A percentile compares a stretch with the other conserved stretches of the same genome.
Evolutionary conservation across 75 land plant species (phyloP).

Genomic region (Pinus tabuliformis): DNA sequence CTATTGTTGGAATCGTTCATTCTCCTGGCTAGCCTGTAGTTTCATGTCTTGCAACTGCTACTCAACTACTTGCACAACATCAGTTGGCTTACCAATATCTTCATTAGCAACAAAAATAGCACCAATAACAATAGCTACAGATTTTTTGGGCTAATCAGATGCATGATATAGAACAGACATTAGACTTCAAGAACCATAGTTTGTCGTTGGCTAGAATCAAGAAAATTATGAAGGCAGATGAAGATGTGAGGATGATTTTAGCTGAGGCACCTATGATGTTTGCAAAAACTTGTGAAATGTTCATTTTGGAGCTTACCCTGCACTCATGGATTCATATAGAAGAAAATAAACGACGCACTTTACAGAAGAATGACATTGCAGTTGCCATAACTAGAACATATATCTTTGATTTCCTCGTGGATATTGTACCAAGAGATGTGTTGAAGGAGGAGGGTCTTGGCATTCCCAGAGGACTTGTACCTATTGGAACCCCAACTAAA

Average conservation of each 20-base stretch:
- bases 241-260: constrained; percentile 79
- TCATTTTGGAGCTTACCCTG: constrained; percentile 67
- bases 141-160: constrained; percentile 70
- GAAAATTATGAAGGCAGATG: constrained; percentile 88
- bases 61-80: constrained; percentile 35
- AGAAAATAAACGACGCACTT: constrained; percentile 79
- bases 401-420: constrained; percentile 71
- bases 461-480: constrained; percentile 38
- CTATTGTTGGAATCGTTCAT: constrained; percentile 16
- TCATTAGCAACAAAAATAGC: constrained; percentile 73
- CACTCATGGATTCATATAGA: constrained; percentile 88
- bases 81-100: constrained; percentile 62
- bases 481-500: constrained; percentile 53
- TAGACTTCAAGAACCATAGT: constrained; percentile 76
- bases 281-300: constrained; percentile 85
- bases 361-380: constrained; percentile 87
- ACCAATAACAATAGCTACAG: constrained; percentile 73
- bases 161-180: constrained; percentile 67
- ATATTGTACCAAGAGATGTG: constrained; percentile 70
- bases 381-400: constrained; percentile 79
- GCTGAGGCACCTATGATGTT: constrained; percentile 84
- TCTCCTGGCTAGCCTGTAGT: constrained; percentile 26
- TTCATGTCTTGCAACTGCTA: constrained; percentile 13
- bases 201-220: constrained; percentile 77
- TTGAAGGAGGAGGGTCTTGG: constrained; percentile 64